These are phyloP conservation scores for Diddensiella transvaalensis DNA, from an alignment of 805 yeast species.

Conservation along the genomic window DNA sequence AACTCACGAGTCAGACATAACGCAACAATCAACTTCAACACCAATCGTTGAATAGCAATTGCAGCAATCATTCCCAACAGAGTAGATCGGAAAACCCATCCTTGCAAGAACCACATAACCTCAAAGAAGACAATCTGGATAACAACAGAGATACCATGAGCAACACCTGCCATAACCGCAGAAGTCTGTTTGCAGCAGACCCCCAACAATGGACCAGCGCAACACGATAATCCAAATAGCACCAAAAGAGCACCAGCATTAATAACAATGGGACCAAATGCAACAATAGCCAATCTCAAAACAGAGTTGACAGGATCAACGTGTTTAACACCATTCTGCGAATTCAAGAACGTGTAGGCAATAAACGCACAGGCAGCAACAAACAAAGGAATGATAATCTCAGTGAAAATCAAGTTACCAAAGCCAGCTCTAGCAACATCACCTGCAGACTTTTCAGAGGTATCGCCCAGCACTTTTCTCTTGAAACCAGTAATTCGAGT, in stretches of 20 bases:
- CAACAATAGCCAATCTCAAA: slow-evolving; percentile 52
- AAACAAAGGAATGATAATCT: slow-evolving; percentile 67
- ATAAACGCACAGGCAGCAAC: slow-evolving; percentile 64
- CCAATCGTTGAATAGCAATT: slow-evolving; percentile 80
- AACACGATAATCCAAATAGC: slow-evolving; percentile 82
- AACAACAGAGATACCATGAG: slow-evolving; percentile 92
- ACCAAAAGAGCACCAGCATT: slow-evolving; percentile 80
- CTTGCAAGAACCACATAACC: slow-evolving; percentile 95
- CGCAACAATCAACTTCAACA: slow-evolving; percentile 80
- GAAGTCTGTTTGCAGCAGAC: slow-evolving; percentile 97
- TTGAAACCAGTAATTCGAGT: slow-evolving; percentile 92
- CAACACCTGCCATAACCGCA: slow-evolving; percentile 90
- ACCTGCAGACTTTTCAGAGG: slow-evolving; percentile 60
- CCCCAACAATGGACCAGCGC: slow-evolving; percentile 94
- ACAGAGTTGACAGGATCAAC: slow-evolving; percentile 50
- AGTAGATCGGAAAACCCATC: slow-evolving; percentile 84
- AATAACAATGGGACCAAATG: slow-evolving; percentile 87
- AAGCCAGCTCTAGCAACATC: slow-evolving; percentile 75
- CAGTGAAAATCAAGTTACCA: slow-evolving; percentile 73
- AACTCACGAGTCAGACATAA: slow-evolving; percentile 87
- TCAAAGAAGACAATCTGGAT: slow-evolving; percentile 84
- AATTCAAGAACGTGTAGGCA: slow-evolving; percentile 76
- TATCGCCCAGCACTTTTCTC: slow-evolving; percentile 62
- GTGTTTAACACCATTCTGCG: slow-evolving; percentile 74
- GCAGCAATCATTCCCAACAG: slow-evolving; percentile 80